Percentiles rank a stretch among this genome's conserved stretches.
These are phyloP conservation scores for Ogataea hybrid DNA, from an alignment of 1,139 yeast genomes.

Conservation along the genomic window DNA sequence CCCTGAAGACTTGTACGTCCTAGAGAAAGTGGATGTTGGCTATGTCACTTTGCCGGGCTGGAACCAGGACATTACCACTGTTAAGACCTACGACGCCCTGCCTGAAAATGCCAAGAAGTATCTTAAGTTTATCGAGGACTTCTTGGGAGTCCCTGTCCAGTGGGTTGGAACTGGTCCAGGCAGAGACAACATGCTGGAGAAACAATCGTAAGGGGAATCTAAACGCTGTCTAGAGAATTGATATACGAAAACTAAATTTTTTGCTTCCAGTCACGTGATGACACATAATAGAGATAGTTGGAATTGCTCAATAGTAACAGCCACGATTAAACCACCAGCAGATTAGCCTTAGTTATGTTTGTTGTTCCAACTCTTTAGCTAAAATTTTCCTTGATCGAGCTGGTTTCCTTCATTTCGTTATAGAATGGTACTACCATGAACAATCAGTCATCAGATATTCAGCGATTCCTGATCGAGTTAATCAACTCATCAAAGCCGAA, in stretches of 20 bases:
- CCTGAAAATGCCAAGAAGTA: slow-evolving; percentile 88
- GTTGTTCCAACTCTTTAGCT: background rate
- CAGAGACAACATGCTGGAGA: slow-evolving; percentile 76
- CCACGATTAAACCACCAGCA: slow-evolving; percentile 6
- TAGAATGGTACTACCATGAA: slow-evolving; percentile 9
- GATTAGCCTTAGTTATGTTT: background rate
- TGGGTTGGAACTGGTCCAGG: slow-evolving; percentile 99
- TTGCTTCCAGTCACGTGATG: slow-evolving; percentile 14
- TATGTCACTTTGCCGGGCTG: slow-evolving; percentile 94
- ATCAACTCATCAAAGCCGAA: slow-evolving; percentile 29
- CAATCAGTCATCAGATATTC: slow-evolving; percentile 16
- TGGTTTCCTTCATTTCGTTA: background rate
- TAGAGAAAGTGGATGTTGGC: slow-evolving; percentile 88
- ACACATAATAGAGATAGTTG: slow-evolving; percentile 9
- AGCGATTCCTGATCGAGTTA: slow-evolving; percentile 25
- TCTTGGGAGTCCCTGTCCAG: slow-evolving; percentile 76
- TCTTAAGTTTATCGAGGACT: slow-evolving; percentile 81
- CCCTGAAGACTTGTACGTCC: slow-evolving; percentile 86
- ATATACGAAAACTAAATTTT: background rate
- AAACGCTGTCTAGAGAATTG: slow-evolving; percentile 2
- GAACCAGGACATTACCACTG: slow-evolving; percentile 77
- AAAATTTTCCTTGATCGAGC: background rate
- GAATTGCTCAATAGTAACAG: slow-evolving; percentile 7
- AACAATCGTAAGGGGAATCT: slow-evolving; percentile 21
- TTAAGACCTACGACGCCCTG: slow-evolving; percentile 68